phyloP scores from a whole-genome alignment of 305 asterid genomes.

The Solanum hybrid region DNA sequence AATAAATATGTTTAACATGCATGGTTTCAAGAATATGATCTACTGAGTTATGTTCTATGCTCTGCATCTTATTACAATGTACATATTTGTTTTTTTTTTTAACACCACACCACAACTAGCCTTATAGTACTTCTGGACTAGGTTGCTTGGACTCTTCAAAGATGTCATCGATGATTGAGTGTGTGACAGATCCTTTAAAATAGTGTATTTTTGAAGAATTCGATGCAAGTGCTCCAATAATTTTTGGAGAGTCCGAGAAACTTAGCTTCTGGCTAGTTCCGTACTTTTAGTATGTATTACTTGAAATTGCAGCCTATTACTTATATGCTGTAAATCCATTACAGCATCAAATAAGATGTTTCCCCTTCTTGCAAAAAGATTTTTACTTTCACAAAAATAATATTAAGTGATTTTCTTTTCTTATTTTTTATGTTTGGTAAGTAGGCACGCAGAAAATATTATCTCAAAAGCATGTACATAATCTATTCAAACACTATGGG shows the following conservation, averaged over 20 bases:
- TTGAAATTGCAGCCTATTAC: neutral
- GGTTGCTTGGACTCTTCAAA: neutral
- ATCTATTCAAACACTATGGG: neutral
- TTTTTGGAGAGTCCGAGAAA: neutral
- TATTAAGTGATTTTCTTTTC: neutral
- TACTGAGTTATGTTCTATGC: neutral
- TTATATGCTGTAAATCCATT: neutral
- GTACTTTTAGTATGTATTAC: neutral
- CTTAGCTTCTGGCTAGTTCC: neutral
- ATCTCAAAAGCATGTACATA: no score
- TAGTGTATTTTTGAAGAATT: neutral
- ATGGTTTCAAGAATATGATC: neutral
- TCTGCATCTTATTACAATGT: neutral
- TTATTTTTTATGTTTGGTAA: neutral
- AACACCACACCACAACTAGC: neutral
- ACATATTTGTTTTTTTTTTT: neutral
- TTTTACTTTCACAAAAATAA: neutral
- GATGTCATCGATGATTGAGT: neutral
- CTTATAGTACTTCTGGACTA: neutral
- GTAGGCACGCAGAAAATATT: neutral
- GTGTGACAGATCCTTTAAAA: neutral
- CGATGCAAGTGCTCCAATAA: neutral
- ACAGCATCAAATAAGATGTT: neutral
- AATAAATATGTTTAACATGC: neutral
- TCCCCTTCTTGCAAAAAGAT: neutral